phyloP scores from a whole-genome alignment of 2,329 filamentous ascomycete species.

The Alternaria sp. region DNA sequence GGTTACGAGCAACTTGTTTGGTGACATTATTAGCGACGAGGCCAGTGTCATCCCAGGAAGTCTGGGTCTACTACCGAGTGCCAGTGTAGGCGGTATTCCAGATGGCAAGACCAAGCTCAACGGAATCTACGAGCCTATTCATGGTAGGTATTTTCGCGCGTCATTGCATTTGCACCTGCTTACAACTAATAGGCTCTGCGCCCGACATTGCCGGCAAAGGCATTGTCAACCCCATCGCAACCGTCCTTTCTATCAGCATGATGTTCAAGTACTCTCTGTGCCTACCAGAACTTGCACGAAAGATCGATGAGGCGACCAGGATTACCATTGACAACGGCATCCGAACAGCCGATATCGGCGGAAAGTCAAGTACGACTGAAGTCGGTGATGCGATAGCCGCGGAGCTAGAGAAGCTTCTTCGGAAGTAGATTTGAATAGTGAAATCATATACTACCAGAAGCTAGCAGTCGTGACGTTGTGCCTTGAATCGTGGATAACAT shows the following conservation, averaged over 20 bases:
- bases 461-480: not conserved
- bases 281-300: slow-evolving; percentile 76
- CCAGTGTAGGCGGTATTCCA: slow-evolving; percentile 84
- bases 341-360: slow-evolving; percentile 85
- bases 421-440: slow-evolving; percentile 33
- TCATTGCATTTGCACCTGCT: slow-evolving; percentile 16
- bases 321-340: slow-evolving; percentile 80
- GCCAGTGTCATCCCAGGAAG: slow-evolving; percentile 92
- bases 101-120: slow-evolving; percentile 86
- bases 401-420: slow-evolving; percentile 74
- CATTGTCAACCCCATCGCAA: slow-evolving; percentile 90
- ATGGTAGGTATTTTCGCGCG: slow-evolving; percentile 67
- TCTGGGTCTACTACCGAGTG: slow-evolving; percentile 86
- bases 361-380: slow-evolving; percentile 74
- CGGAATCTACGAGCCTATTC: slow-evolving; percentile 97
- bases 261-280: slow-evolving; percentile 93
- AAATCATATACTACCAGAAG: not conserved
- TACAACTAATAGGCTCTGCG: slow-evolving; percentile 70
- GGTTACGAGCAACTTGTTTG: slow-evolving; percentile 92
- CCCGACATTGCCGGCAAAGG: slow-evolving; percentile 93
- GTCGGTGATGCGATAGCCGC: slow-evolving; percentile 83
- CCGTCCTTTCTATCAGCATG: slow-evolving; percentile 92
- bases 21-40: slow-evolving; percentile 96
- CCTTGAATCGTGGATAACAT: not conserved
- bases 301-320: slow-evolving; percentile 82